Base-by-base conservation (phyloP, 352 stramenopile genomes). In the Phytophthora palmivora region DNA sequence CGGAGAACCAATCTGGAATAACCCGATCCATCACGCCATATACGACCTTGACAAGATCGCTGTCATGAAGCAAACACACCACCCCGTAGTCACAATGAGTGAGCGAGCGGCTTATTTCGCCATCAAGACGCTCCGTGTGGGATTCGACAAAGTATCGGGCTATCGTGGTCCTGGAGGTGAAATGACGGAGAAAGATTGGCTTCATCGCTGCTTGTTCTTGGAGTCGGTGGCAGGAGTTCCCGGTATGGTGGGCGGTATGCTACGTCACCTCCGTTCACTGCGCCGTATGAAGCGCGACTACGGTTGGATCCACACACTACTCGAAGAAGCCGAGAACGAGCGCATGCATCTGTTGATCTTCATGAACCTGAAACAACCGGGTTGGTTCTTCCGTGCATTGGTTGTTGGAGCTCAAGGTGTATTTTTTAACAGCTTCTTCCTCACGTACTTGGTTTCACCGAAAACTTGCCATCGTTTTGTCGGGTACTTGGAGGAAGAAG, bases 321-420 rank as follows among this genome's bases (percentile, higher is more conserved):
- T 97, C 0, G 93, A 97, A 52, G 93, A 98, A 56, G 91, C 91
- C n/a, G 93, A 98, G 76, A 98, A 98, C 74, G 93, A 98, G 78
- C 78, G 92, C 46, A 97, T 98, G 90, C 94, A 98, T 72, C 63
- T 98, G 30, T 75, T 98, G 33, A 95, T 95, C 63, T 96, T 95
- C 67, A 78, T 97, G 56, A 81, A 84, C 47, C 83, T 98, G 69
- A 96, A 95, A 70, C 78, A 97, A 56, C 91, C 91, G 0, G 78
- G 83, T 15, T 73, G 72, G 42, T 38, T 92, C 14, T 92, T 97
- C 58, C 89, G 91, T n/a, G 55, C 70, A 6, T 47, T 87, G 5
- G 91, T 97, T 4, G 73, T 97, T n/a, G 82, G 76, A 2, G 83
- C 78, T 3, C 91, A 98, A 47, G 83, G 89, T 62, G 80, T 92